Conservation (phyloP, 139 green algal genomes). For the Chlamydomonas schloesseri region DNA sequence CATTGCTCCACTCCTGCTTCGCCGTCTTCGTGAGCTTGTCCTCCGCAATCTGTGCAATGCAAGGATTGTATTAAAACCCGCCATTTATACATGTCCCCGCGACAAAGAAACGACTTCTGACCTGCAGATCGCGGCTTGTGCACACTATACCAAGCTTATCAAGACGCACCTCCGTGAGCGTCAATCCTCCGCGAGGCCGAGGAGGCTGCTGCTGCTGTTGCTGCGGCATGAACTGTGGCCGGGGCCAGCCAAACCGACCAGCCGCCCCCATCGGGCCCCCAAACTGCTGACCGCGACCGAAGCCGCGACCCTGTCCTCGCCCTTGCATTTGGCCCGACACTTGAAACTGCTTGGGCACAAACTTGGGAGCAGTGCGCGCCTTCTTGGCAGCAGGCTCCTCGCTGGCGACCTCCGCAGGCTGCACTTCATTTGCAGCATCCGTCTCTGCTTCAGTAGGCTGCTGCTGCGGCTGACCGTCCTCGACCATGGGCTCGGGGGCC, state of each 20-base stretch:
- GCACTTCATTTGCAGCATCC: neutral
- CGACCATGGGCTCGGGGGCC: neutral
- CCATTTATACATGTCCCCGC: neutral
- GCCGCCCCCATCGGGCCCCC: no score
- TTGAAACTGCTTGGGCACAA: conserved; percentile 22
- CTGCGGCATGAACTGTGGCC: neutral
- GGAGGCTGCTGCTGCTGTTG: neutral
- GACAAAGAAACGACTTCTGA: no score
- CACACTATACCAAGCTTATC: neutral
- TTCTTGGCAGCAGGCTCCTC: conserved; percentile 28
- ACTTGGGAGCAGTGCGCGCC: conserved; percentile 16
- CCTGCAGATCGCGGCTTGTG: neutral
- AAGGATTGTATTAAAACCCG: neutral
- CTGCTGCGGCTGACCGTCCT: neutral
- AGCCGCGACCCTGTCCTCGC: neutral
- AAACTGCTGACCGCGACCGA: no score
- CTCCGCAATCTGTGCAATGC: conserved; percentile 43
- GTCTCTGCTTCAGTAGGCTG: neutral
- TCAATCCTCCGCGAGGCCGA: neutral
- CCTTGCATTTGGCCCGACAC: neutral
- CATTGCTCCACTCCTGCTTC: conserved; percentile 63
- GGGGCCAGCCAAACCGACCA: no score
- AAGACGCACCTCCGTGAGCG: conserved; percentile 42
- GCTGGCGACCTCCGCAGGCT: neutral
- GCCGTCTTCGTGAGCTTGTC: conserved; percentile 61